phyloP scores from a whole-genome alignment of 2,329 filamentous ascomycete species.

The Sclerotinia nivalis region DNA sequence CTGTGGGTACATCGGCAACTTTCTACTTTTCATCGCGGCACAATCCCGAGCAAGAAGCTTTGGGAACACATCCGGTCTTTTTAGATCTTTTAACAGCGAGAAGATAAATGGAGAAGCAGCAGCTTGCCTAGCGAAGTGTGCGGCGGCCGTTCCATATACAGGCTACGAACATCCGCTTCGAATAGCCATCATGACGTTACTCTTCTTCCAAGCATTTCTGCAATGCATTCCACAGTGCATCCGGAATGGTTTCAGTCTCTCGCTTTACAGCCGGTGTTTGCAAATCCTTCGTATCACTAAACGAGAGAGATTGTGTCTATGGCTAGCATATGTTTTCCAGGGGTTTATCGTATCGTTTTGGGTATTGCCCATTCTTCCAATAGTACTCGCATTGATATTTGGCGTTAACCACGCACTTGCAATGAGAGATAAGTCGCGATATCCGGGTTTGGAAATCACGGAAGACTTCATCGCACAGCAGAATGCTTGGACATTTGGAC shows the following conservation, averaged over 20 bases:
- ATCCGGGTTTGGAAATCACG: slow-evolving; percentile 1
- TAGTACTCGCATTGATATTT: not conserved
- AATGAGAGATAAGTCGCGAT: not conserved
- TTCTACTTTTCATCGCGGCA: slow-evolving; percentile 3
- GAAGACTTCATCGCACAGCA: slow-evolving; percentile 15
- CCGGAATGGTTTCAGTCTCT: not conserved
- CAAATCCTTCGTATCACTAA: not conserved
- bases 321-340: slow-evolving; percentile 11
- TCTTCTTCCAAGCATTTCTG: slow-evolving; percentile 12
- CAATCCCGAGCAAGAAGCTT: slow-evolving; percentile 8
- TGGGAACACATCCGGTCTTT: slow-evolving; percentile 11
- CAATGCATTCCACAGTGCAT: slow-evolving; percentile 6
- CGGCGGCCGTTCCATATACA: not conserved
- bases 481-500: slow-evolving; percentile 18
- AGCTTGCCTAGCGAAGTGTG: slow-evolving; percentile 7
- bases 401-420: not conserved
- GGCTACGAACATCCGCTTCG: slow-evolving; percentile 9
- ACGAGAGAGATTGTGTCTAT: not conserved
- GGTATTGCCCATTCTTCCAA: not conserved
- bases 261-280: not conserved
- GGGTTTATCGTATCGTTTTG: not conserved
- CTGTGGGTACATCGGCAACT: slow-evolving; percentile 7
- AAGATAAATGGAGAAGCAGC: slow-evolving; percentile 1
- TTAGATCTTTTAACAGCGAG: not conserved
- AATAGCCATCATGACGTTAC: not conserved